Evolutionary conservation across 805 yeast genomes (phyloP), one percentile per base, ranked within the genome.

Genomic region (Teunomyces cretensis): DNA sequence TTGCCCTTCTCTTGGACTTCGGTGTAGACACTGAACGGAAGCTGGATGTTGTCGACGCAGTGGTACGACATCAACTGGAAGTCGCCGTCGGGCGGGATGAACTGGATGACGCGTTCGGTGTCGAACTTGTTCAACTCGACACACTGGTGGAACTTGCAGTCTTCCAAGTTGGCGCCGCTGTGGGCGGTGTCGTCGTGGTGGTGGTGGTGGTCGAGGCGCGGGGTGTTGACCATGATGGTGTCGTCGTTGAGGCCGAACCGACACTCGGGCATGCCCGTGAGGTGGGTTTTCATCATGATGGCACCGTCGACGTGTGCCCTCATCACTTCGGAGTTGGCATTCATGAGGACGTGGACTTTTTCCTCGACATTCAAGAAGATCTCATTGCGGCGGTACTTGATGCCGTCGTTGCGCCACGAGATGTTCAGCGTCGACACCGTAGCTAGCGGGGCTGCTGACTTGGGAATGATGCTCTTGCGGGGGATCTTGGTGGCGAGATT

Each of bases 31-130:
- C 72, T 71, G 64, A 89, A 86, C 3, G 97, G 97, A 26, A 87
- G 59, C 41, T 78, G 79, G 47, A 86, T 67, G 51, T 81, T 80
- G 56, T 57, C 68, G 12, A 55, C 47, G 33, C 71, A 60, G 39
- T 64, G 68, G 64, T 89, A 90, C 30, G 80, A 74, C 91, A 90
- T 83, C 48, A 90, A 75, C 62, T 88, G 92, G 60, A 88, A 87
- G 42, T 81, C 80, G 0, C 96, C 96, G 65, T 89, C 96, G 1
- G 96, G 96, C 2, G 96, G 96, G 9, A 83, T 72, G 52, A 90
- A 89, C 38, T 76, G 79, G 46, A 90, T 84, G 17, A 79, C 67
- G 33, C 86, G 70, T 19, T 84, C 82, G 15, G 72, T 59, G 49
- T 86, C 89, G 62, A 84, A 88, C 53, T 79, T 77, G 46, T 79